Evolutionary conservation across 805 yeast genomes (phyloP).

Genomic region (Isabelozyma gotoi): DNA sequence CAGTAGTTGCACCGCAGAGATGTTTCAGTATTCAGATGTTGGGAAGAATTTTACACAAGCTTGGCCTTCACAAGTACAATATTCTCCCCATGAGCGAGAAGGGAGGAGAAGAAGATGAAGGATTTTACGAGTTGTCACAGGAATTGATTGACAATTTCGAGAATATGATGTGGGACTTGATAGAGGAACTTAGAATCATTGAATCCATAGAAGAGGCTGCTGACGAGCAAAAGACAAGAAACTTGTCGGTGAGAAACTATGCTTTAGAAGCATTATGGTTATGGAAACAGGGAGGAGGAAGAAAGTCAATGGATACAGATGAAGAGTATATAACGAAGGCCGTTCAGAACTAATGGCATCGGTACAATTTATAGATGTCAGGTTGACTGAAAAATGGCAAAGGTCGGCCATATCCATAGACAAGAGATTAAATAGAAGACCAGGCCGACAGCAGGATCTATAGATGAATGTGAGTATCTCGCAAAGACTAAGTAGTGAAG

Average conservation of each 20-base stretch:
- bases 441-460: no score
- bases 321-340: background rate
- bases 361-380: background rate
- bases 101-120: slow-evolving; percentile 32
- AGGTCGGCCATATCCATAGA: no score
- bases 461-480: background rate
- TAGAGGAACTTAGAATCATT: slow-evolving; percentile 59
- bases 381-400: no score
- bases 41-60: slow-evolving; percentile 82
- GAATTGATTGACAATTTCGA: slow-evolving; percentile 41
- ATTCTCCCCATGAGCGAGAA: slow-evolving; percentile 46
- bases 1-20: slow-evolving; percentile 81
- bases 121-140: slow-evolving; percentile 25
- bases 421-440: no score
- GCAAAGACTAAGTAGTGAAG: background rate
- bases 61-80: slow-evolving; percentile 63
- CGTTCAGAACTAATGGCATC: background rate
- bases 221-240: slow-evolving; percentile 60
- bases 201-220: slow-evolving; percentile 68
- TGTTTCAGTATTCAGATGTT: slow-evolving; percentile 81
- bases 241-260: slow-evolving; percentile 74
- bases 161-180: slow-evolving; percentile 66
- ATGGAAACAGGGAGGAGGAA: slow-evolving; percentile 62
- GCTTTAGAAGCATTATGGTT: slow-evolving; percentile 91
- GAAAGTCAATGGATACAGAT: background rate